A percentile compares a stretch with the other conserved stretches of the same genome.
Evolutionary conservation across 129 eudicot genomes (phyloP).

Genomic region (Tanacetum coccineum): DNA sequence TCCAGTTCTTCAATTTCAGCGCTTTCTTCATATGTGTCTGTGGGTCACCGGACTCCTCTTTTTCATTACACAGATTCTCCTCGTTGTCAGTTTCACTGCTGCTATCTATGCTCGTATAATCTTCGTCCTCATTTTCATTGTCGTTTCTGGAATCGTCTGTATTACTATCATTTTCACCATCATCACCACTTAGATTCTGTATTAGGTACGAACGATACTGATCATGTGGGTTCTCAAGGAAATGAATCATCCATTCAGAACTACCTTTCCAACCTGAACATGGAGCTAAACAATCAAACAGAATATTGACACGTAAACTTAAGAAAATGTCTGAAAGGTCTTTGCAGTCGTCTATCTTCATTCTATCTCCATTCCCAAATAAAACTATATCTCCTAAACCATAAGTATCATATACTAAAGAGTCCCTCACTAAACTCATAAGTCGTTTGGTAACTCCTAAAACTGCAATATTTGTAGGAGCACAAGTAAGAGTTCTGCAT

Average conservation of each 20-base stretch:
- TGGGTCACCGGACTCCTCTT: not conserved
- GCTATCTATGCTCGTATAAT: not conserved
- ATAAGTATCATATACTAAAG: constrained; percentile 31
- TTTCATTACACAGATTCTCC: not conserved
- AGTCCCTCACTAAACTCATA: constrained; percentile 24
- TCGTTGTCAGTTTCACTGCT: constrained; percentile 16
- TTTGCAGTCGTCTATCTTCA: constrained; percentile 40
- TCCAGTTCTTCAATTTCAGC: constrained; percentile 2
- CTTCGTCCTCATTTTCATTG: not conserved
- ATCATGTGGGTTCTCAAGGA: constrained; percentile 43
- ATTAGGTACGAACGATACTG: constrained; percentile 21
- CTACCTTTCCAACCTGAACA: constrained; percentile 36
- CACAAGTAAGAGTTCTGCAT: constrained; percentile 55
- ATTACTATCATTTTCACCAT: not conserved
- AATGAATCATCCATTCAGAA: constrained; percentile 24
- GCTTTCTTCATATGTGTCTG: constrained; percentile 5
- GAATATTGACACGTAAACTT: constrained; percentile 32
- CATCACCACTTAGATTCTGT: not conserved
- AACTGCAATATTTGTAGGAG: constrained; percentile 70
- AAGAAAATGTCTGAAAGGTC: constrained; percentile 46
- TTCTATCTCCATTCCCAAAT: constrained; percentile 51
- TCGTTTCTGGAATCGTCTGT: not conserved
- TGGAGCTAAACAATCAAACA: constrained; percentile 33
- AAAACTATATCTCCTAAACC: constrained; percentile 62
- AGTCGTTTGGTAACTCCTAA: constrained; percentile 40